phyloP scores from a whole-genome alignment of 1,139 yeast genomes.

The Lodderomyces parapsilosis region DNA sequence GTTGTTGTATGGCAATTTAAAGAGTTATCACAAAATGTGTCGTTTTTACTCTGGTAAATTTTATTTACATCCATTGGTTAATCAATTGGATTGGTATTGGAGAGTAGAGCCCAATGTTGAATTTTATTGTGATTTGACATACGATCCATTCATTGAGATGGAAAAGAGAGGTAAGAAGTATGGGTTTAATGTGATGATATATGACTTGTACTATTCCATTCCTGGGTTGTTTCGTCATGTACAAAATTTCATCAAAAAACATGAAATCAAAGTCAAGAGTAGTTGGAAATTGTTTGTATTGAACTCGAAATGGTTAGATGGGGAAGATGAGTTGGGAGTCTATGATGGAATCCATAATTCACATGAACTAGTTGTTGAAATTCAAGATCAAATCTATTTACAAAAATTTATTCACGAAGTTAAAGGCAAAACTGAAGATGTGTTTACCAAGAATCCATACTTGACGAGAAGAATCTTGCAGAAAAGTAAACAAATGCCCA shows the following conservation, averaged over 20 bases:
- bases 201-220: constrained; percentile 74
- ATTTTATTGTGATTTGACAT: constrained; percentile 84
- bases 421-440: constrained; percentile 21
- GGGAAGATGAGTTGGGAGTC: constrained; percentile 13
- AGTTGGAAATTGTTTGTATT: constrained; percentile 58
- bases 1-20: constrained; percentile 77
- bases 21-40: constrained; percentile 72
- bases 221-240: constrained; percentile 80
- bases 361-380: constrained; percentile 23
- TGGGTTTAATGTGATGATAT: constrained; percentile 77
- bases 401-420: constrained; percentile 21
- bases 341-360: constrained; percentile 10
- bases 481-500: constrained; percentile 28
- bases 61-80: constrained; percentile 70
- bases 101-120: constrained; percentile 90
- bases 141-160: constrained; percentile 89
- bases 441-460: constrained; percentile 18
- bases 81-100: constrained; percentile 85
- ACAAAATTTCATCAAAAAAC: constrained; percentile 51
- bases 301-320: constrained; percentile 26
- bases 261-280: constrained; percentile 48
- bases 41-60: constrained; percentile 76
- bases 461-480: constrained; percentile 26
- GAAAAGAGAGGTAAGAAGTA: constrained; percentile 64
- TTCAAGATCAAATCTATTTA: constrained; percentile 29